These are phyloP conservation scores for Lachancea sp. DNA, from an alignment of 805 yeast species.

Conservation along the genomic window DNA sequence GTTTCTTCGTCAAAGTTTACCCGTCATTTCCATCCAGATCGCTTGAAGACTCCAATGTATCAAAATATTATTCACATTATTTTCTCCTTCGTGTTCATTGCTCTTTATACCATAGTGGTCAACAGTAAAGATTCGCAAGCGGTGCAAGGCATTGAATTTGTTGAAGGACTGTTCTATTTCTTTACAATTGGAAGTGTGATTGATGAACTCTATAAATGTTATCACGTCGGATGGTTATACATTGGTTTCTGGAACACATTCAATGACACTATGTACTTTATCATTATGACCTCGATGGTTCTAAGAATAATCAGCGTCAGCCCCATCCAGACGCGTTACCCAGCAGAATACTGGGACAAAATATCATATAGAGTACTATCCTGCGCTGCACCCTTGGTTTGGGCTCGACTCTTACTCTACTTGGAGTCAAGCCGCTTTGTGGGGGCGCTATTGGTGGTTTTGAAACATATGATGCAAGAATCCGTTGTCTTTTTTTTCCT, in stretches of 20 bases:
- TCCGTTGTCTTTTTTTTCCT: constrained; percentile 76
- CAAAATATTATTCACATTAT: constrained; percentile 68
- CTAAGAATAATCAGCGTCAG: constrained; percentile 42
- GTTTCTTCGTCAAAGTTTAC: constrained; percentile 47
- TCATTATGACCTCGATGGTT: constrained; percentile 47
- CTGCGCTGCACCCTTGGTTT: constrained; percentile 79
- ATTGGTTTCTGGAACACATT: constrained; percentile 74
- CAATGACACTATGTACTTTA: constrained; percentile 60
- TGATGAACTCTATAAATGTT: constrained; percentile 66
- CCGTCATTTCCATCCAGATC: constrained; percentile 71
- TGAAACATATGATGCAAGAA: constrained; percentile 82
- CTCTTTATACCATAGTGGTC: constrained; percentile 55
- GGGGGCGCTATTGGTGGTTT: constrained; percentile 82
- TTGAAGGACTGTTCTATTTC: constrained; percentile 53
- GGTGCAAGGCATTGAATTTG: constrained; percentile 35
- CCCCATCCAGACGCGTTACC: constrained; percentile 22
- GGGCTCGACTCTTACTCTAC: constrained; percentile 71
- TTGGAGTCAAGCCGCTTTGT: constrained; percentile 76
- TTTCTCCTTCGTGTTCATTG: constrained; percentile 57
- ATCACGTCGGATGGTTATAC: constrained; percentile 69
- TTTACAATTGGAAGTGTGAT: constrained; percentile 60
- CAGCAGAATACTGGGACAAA: constrained; percentile 39
- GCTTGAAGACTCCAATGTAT: constrained; percentile 79
- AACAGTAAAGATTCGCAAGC: constrained; percentile 43
- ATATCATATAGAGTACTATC: constrained; percentile 65